A percentile compares a stretch with the other conserved stretches of the same genome.
Evolutionary conservation across 176 grass and related monocot species (phyloP).

Genomic region (Tillandsia leiboldiana): DNA sequence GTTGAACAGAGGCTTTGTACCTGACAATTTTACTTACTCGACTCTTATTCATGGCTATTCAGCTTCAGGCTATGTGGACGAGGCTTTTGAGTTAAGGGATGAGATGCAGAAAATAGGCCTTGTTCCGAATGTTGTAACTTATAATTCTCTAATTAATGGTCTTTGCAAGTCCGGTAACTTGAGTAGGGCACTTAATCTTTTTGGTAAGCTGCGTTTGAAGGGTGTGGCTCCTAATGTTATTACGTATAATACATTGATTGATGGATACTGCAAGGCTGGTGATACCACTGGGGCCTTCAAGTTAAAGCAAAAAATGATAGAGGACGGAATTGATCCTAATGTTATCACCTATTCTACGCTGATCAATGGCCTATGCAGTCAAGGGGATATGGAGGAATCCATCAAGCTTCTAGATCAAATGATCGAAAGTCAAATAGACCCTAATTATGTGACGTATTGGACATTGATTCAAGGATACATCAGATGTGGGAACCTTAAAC

Average conservation of each 20-base stretch:
- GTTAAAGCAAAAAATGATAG: constrained; percentile 78
- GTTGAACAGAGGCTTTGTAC: constrained; percentile 49
- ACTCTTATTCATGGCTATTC: constrained; percentile 74
- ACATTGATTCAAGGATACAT: constrained; percentile 75
- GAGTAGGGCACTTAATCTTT: constrained; percentile 63
- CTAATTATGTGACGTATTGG: constrained; percentile 85
- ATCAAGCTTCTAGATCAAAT: constrained; percentile 88
- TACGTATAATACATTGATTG: constrained; percentile 77
- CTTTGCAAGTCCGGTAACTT: constrained; percentile 75
- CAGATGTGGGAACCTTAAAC: constrained; percentile 55
- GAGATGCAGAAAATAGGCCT: constrained; percentile 52
- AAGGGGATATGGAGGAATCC: constrained; percentile 89
- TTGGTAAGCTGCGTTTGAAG: constrained; percentile 58
- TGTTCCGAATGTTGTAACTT: constrained; percentile 56
- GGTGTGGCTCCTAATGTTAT: constrained; percentile 53
- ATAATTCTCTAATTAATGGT: constrained; percentile 93
- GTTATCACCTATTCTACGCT: constrained; percentile 86
- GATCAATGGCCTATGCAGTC: constrained; percentile 74
- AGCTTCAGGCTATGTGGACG: constrained; percentile 49
- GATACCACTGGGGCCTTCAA: constrained; percentile 77
- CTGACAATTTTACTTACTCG: constrained; percentile 76
- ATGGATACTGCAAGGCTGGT: constrained; percentile 71
- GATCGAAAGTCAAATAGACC: constrained; percentile 75
- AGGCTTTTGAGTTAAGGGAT: constrained; percentile 67
- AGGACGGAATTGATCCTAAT: constrained; percentile 57